Percentiles rank a stretch among this genome's conserved stretches.
These are phyloP conservation scores for Dittrichia graveolens DNA, from an alignment of 129 eudicot species.

Conservation along the genomic window DNA sequence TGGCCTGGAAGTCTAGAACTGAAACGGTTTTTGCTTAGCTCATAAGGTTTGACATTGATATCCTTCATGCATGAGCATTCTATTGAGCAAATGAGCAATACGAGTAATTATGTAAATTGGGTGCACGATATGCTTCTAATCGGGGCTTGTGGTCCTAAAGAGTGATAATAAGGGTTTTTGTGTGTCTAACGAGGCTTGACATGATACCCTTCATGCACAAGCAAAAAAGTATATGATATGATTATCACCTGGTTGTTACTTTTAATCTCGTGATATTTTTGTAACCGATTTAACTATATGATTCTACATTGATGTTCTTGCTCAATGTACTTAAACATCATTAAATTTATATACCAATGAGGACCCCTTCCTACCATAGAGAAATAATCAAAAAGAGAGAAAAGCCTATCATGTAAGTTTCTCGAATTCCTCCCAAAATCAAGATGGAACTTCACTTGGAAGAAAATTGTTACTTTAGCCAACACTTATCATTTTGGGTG, in stretches of 20 bases:
- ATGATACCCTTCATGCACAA: slow-evolving; percentile 19
- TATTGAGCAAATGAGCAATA: slow-evolving; percentile 18
- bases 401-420: no score
- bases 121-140: not conserved
- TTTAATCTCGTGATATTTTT: not conserved
- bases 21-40: not conserved
- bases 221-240: slow-evolving; percentile 7
- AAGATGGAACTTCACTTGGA: not conserved
- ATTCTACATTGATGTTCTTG: slow-evolving; percentile 1
- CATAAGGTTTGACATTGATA: slow-evolving; percentile 19
- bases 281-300: not conserved
- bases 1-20: not conserved
- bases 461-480: not conserved
- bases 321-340: not conserved
- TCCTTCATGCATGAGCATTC: slow-evolving; percentile 25
- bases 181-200: slow-evolving; percentile 9
- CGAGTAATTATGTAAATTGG: slow-evolving; percentile 3
- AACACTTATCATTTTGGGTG: slow-evolving; percentile 1
- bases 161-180: not conserved
- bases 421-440: not conserved
- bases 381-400: no score
- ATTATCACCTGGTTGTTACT: not conserved
- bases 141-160: not conserved
- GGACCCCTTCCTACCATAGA: no score
- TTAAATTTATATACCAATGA: no score